Base-by-base conservation (phyloP, 805 yeast genomes). In the Ogataea kodamae region DNA sequence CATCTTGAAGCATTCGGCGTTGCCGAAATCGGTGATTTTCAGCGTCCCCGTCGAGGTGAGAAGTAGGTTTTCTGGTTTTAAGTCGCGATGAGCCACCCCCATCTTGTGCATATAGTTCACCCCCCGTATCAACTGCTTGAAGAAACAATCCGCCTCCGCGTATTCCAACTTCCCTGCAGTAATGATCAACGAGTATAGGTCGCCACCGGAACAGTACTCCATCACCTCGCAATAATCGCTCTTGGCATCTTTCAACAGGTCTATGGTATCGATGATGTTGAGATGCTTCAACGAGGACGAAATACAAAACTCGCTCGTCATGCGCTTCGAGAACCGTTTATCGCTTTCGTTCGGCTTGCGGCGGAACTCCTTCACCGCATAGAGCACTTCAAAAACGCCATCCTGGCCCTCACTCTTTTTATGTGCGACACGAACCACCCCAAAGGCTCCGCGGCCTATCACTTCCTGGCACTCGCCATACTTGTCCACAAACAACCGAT, bases 391-490 rank as follows among this genome's bases (percentile, higher is more conserved):
- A 16, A 52, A 52, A 7, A 12, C n/a, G 7, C 24, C 35, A 12
- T 41, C 49, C 1, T 30, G 18, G 2, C 44, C 42, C 14, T 37
- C 51, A 32, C 29, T 53, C 49, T 74, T 77, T 56, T 81, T 81
- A 65, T 89, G 97, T 5, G 95, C 74, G 5, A 92, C 76, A 41
- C 96, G 70, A 13, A 90, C 97, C 28, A 87, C 86, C 12, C 98
- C 98, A 65, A 84, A 90, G 0, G 96, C 79, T 13, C 97, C 97
- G 32, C 84, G 74, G 16, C 98, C 98, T 43, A 92, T 75, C 29
- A 89, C 85, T 57, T 90, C 97, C 60, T 87, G 96, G 57, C 97
- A 90, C 33, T 83, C 73, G 25, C 98, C 98, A 57, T 90, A 90
- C 55, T 89, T 84, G 48, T 88, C 89, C 6, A 78, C 81, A 57